A percentile compares a stretch with the other conserved stretches of the same genome.
Evolutionary conservation across 2,329 filamentous ascomycete species (phyloP).

Genomic region (Cladophialophora yegresii): DNA sequence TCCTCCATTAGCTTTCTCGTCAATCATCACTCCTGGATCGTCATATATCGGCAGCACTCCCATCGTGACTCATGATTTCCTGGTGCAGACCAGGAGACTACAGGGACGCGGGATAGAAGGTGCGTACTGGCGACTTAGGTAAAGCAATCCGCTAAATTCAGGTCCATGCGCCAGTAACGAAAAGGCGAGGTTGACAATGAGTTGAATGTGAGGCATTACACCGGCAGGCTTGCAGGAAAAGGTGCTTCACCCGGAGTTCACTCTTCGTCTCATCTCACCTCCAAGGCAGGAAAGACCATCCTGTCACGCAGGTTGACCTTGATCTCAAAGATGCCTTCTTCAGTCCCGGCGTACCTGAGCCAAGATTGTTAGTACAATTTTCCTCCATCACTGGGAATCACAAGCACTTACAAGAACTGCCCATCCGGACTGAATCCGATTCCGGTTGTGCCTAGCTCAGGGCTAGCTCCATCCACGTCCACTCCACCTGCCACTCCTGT

Average conservation of each 20-base stretch:
- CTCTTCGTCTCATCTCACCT: constrained; percentile 39
- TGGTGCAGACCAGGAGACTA: background rate
- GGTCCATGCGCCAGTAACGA: background rate
- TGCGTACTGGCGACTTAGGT: background rate
- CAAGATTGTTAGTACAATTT: constrained; percentile 19
- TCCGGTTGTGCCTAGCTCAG: constrained; percentile 48
- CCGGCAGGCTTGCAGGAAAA: background rate
- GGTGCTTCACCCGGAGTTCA: background rate
- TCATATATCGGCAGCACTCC: background rate
- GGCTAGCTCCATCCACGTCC: constrained; percentile 43
- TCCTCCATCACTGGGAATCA: background rate
- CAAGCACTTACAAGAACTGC: constrained; percentile 48
- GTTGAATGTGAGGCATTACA: background rate
- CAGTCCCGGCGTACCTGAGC: constrained; percentile 51
- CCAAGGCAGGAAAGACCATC: constrained; percentile 50
- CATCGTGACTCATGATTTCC: background rate
- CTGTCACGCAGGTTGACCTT: constrained; percentile 51
- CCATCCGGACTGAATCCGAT: constrained; percentile 53
- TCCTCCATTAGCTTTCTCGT: background rate
- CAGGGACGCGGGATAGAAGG: background rate
- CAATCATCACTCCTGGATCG: background rate
- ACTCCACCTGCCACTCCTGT: constrained; percentile 39
- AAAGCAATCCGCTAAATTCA: background rate
- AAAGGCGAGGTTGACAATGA: background rate
- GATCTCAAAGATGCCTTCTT: constrained; percentile 53